Conservation (phyloP, 2,329 filamentous ascomycete genomes). For the Calonectria montana region DNA sequence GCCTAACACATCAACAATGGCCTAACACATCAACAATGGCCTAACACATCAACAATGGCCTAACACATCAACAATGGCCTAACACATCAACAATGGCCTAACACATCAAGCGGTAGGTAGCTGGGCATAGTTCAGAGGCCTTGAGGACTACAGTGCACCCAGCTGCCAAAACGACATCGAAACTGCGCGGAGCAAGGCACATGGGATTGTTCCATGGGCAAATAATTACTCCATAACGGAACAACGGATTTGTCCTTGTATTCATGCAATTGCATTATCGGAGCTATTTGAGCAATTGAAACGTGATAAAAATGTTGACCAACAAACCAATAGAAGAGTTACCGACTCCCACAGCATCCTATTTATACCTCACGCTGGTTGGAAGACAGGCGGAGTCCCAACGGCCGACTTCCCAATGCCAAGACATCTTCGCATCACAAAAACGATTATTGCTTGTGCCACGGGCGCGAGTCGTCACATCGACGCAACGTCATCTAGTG, state of each 20-base stretch:
- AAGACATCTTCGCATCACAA: background rate
- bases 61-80: background rate
- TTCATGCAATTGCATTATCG: background rate
- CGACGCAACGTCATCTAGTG: too few relatives aligned
- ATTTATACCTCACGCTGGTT: too few relatives aligned
- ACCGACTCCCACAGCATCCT: too few relatives aligned
- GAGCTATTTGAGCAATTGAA: too few relatives aligned
- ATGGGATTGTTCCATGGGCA: slow-evolving; percentile 19
- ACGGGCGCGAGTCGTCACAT: too few relatives aligned
- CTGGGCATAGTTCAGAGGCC: slow-evolving; percentile 21
- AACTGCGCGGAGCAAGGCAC: slow-evolving; percentile 10
- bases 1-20: background rate
- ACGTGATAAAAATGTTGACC: too few relatives aligned
- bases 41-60: background rate
- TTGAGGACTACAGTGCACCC: slow-evolving; percentile 27
- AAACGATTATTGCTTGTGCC: too few relatives aligned
- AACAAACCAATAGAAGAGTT: background rate
- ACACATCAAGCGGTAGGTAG: background rate
- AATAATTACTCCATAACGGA: slow-evolving; percentile 4
- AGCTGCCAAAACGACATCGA: slow-evolving; percentile 10
- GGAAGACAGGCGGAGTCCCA: background rate
- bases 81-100: background rate
- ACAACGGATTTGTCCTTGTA: background rate
- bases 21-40: background rate
- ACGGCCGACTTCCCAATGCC: background rate